Percentiles rank a stretch among this genome's conserved stretches.
Conservation (phyloP, 208 protist genomes). For the Wallacemonas sp. region DNA sequence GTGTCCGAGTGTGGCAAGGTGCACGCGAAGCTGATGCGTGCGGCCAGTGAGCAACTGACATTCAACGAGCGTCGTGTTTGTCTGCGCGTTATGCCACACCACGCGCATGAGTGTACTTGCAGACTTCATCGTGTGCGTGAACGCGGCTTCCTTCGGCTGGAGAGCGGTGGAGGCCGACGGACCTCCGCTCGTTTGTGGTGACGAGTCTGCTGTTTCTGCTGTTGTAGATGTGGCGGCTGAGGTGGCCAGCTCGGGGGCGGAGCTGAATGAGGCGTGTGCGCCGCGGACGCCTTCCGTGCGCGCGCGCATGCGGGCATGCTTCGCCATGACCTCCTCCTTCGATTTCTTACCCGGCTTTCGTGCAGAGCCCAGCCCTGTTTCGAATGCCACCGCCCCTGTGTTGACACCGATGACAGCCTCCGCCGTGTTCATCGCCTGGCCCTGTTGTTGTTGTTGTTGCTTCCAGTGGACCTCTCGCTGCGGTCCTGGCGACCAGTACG, state of each 20-base stretch:
- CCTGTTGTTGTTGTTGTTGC: background rate
- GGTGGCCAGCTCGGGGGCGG: background rate
- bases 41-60: slow-evolving; percentile 86
- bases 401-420: no score
- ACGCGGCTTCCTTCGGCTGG: slow-evolving; percentile 10
- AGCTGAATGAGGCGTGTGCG: background rate
- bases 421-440: background rate
- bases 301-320: slow-evolving; percentile 54
- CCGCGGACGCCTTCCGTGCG: slow-evolving; percentile 36
- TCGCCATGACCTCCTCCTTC: slow-evolving; percentile 30
- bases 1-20: slow-evolving; percentile 81
- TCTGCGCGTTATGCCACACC: slow-evolving; percentile 38
- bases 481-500: slow-evolving; percentile 70
- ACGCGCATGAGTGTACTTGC: slow-evolving; percentile 42
- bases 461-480: background rate
- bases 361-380: no score
- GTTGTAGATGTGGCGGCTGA: no score
- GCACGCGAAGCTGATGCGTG: slow-evolving; percentile 94
- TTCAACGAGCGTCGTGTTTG: slow-evolving; percentile 59
- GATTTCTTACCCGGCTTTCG: background rate
- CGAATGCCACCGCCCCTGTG: no score
- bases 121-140: slow-evolving; percentile 41
- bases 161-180: no score
- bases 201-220: no score
- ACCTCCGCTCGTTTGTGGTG: no score